Base-by-base conservation (phyloP, 129 eudicot genomes). In the Tanacetum coccineum region DNA sequence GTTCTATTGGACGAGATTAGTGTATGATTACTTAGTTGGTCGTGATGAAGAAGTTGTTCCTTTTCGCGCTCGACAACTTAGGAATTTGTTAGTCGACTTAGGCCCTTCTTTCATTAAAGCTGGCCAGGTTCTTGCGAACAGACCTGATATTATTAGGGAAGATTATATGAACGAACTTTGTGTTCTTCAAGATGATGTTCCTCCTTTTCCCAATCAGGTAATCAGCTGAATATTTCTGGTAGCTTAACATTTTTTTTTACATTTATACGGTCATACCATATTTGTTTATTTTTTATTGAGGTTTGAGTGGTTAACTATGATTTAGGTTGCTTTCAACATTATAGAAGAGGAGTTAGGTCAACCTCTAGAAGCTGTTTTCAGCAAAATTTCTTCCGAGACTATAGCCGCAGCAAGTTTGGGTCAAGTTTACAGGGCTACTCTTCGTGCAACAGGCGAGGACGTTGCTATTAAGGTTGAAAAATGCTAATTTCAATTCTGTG, bases 121-220 rank as follows among this genome's bases (percentile, higher is more conserved):
- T 67, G 99, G 98, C 72, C 98, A 93, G 98, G 99, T 93, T 78
- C 99, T 93, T 69, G 99, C 99, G 8, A 93, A 86, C 76, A 86
- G 99, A 71, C 99, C 99, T 62, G 99, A 93, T 81, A 93, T 93
- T 64, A 89, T 93, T 26, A 81, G 99, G 79, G 99, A 93, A 79
- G 99, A 93, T 84, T 93, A 93, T 60, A 93, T 93, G 99, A 93
- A 89, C 76, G 99, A 93, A 76, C 95, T 93, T 68, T 93, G 99
- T 83, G 81, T 88, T 79, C 96, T 93, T 77, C 99, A 93, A 79
- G 99, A 93, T 73, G 99, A 93, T 73, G 99, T 93, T 79, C 99
- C 99, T 59, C 71, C 99, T 57, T 93, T 93, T 32, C 96, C 96
- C 22, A 93, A 93, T 74, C 82, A 93, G 93, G 99, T 93, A 83